phyloP scores from a whole-genome alignment of 192 early-diverging fungal species.

The Spinellus fusiger region DNA sequence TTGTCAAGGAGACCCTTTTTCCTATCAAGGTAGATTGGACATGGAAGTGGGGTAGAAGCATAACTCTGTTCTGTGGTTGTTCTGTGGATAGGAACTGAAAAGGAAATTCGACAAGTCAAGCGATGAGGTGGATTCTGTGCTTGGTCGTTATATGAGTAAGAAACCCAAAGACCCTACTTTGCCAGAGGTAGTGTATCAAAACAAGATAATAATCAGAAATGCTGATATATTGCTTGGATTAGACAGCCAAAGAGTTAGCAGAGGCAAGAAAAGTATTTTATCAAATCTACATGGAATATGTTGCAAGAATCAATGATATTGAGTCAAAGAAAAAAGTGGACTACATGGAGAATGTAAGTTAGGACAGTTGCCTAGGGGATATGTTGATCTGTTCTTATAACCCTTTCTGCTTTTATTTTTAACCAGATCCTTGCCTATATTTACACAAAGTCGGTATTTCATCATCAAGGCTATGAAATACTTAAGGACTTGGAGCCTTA shows the following conservation, averaged over 20 bases:
- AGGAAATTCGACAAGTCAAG: conserved; percentile 55
- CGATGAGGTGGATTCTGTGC: conserved; percentile 53
- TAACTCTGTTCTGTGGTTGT: not conserved
- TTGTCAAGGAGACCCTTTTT: conserved; percentile 46
- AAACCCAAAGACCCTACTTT: conserved; percentile 52
- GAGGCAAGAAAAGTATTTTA: conserved; percentile 58
- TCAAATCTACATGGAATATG: conserved; percentile 55
- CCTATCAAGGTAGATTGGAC: conserved; percentile 42
- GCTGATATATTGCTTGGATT: not conserved
- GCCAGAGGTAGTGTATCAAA: conserved; percentile 39
- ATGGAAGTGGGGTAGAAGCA: not conserved
- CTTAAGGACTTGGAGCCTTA: conserved; percentile 75
- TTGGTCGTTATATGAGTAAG: conserved; percentile 57
- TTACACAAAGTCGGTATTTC: conserved; percentile 78
- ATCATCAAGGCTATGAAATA: conserved; percentile 77
- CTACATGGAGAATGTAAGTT: conserved; percentile 58
- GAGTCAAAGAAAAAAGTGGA: conserved; percentile 73
- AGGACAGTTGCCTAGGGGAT: not conserved
- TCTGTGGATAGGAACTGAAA: conserved; percentile 45
- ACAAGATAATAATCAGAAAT: not conserved
- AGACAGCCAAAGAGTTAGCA: conserved; percentile 53
- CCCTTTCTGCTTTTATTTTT: conserved; percentile 13
- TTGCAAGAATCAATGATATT: conserved; percentile 65
- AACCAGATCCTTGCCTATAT: conserved; percentile 67
- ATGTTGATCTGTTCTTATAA: not conserved